These are phyloP conservation scores for Ehretia macrophylla DNA, from an alignment of 257 asterid species.

Conservation along the genomic window DNA sequence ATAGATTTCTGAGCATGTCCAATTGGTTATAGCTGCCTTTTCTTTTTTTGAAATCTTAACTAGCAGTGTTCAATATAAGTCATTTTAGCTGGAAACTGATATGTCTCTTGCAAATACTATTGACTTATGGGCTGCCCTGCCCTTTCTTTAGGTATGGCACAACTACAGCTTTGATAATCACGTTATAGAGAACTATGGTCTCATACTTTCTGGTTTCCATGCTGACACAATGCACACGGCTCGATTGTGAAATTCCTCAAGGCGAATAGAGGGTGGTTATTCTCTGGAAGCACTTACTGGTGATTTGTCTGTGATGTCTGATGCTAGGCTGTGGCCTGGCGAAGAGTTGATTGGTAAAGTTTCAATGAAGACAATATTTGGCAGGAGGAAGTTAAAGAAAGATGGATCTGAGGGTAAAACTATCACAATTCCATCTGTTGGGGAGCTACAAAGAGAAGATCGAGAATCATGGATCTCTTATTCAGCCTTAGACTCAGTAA, in stretches of 20 bases:
- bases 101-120: not conserved
- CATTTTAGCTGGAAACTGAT: not conserved
- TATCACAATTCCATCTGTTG: slow-evolving; percentile 69
- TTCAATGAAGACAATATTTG: slow-evolving; percentile 89
- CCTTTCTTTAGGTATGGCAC: slow-evolving; percentile 87
- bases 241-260: slow-evolving; percentile 86
- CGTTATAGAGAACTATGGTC: slow-evolving; percentile 77
- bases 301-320: slow-evolving; percentile 62
- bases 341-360: slow-evolving; percentile 73
- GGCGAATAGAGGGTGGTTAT: slow-evolving; percentile 82
- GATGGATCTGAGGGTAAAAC: slow-evolving; percentile 92
- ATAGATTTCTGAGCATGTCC: not conserved
- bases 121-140: slow-evolving; percentile 14
- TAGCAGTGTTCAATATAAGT: not conserved
- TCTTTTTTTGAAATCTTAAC: not conserved
- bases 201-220: slow-evolving; percentile 72
- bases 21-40: not conserved
- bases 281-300: slow-evolving; percentile 93
- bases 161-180: slow-evolving; percentile 96
- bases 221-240: slow-evolving; percentile 99
- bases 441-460: slow-evolving; percentile 76
- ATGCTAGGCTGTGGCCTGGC: slow-evolving; percentile 55
- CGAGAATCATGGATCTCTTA: slow-evolving; percentile 80
- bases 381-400: slow-evolving; percentile 65
- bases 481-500: slow-evolving; percentile 87